Percentiles rank a stretch among this genome's conserved stretches.
Conservation (phyloP, 306 rosid genomes). For the Datisca glomerata region DNA sequence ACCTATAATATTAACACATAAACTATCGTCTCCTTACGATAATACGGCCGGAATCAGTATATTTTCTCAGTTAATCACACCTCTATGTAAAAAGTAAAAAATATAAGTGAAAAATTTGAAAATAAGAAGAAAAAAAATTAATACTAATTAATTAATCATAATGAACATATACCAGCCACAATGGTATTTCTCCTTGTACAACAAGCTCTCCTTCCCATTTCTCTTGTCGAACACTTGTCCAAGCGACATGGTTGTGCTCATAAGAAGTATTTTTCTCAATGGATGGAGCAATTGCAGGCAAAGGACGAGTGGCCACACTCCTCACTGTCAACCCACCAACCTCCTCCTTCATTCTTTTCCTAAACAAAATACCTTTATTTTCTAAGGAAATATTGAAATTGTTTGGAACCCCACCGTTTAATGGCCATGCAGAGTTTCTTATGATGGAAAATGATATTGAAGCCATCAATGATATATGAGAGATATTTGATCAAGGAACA, state of each 20-base stretch:
- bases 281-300: slow-evolving; percentile 21
- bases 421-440: slow-evolving; percentile 10
- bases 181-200: slow-evolving; percentile 67
- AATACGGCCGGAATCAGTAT: too few species aligned
- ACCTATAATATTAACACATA: too few species aligned
- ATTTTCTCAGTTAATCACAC: too few species aligned
- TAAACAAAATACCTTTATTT: not conserved
- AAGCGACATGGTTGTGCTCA: slow-evolving; percentile 52
- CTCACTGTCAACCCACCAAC: slow-evolving; percentile 21
- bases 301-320: slow-evolving; percentile 42
- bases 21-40: too few species aligned
- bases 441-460: slow-evolving; percentile 18
- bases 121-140: too few species aligned
- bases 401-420: not conserved
- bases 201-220: slow-evolving; percentile 82
- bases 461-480: slow-evolving; percentile 27
- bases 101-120: too few species aligned
- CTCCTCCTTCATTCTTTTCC: slow-evolving; percentile 1
- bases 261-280: slow-evolving; percentile 9
- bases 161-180: slow-evolving; percentile 53
- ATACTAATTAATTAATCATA: too few species aligned
- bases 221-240: slow-evolving; percentile 84
- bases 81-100: too few species aligned
- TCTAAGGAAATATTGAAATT: not conserved
- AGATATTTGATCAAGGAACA: not conserved